Evolutionary conservation across 2,329 filamentous ascomycete genomes (phyloP).

Genomic region (Paecilomyces niveus): DNA sequence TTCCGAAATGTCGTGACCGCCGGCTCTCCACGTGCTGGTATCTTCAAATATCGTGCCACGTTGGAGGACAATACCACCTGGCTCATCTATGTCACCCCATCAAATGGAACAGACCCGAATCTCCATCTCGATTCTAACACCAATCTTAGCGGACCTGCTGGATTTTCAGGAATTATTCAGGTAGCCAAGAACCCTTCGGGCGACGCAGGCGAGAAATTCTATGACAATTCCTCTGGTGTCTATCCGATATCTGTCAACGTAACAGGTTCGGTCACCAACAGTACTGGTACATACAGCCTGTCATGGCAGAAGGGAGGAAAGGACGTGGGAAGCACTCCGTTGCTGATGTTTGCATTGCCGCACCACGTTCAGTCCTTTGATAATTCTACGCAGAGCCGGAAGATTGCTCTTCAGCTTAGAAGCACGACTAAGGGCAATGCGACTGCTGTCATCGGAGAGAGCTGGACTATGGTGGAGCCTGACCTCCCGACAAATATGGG

Average conservation of each 20-base stretch:
- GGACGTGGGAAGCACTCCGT: conserved; percentile 42
- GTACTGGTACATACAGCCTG: conserved; percentile 64
- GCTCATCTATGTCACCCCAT: conserved; percentile 68
- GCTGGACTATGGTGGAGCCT: conserved; percentile 71
- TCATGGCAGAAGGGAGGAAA: conserved; percentile 65
- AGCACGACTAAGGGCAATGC: conserved; percentile 82
- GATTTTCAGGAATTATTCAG: conserved; percentile 74
- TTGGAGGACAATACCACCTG: conserved; percentile 69
- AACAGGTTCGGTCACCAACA: conserved; percentile 51
- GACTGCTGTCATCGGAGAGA: conserved; percentile 62
- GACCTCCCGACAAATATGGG: conserved; percentile 66
- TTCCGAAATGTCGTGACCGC: conserved; percentile 58
- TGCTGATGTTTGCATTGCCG: conserved; percentile 82
- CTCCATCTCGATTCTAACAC: conserved; percentile 62
- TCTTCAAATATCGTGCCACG: conserved; percentile 68
- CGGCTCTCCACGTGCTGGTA: conserved; percentile 51
- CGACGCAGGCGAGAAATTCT: conserved; percentile 56
- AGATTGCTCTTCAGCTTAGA: conserved; percentile 55
- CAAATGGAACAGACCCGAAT: conserved; percentile 54
- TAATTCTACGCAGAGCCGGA: conserved; percentile 41
- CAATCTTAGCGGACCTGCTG: conserved; percentile 55
- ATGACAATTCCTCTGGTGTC: conserved; percentile 68
- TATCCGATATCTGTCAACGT: conserved; percentile 62
- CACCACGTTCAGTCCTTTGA: conserved; percentile 79
- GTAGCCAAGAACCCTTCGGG: conserved; percentile 65